Percentiles rank a stretch among this genome's conserved stretches.
These are phyloP conservation scores for Globisporangium viniferum DNA, from an alignment of 352 stramenopile genomes.

Conservation along the genomic window DNA sequence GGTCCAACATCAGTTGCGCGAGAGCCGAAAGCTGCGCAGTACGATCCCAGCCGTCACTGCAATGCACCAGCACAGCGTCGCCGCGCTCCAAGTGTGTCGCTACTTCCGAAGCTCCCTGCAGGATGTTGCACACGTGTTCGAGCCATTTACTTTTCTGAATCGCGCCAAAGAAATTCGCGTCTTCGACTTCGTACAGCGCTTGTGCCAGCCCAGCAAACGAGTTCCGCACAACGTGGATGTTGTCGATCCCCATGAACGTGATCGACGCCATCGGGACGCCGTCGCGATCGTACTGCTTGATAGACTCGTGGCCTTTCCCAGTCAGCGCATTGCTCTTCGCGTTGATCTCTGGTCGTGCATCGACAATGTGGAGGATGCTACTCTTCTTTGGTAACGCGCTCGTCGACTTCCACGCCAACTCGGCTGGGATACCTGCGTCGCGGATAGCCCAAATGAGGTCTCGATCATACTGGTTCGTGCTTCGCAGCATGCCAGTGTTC, in stretches of 20 bases:
- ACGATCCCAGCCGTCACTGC: conserved; percentile 84
- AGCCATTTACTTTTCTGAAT: conserved; percentile 84
- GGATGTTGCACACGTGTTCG: conserved; percentile 76
- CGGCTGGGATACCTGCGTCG: conserved; percentile 62
- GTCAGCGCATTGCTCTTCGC: conserved; percentile 87
- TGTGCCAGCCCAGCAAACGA: conserved; percentile 68
- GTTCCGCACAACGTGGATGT: conserved; percentile 82
- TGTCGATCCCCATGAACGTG: conserved; percentile 88
- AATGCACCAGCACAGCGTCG: conserved; percentile 78
- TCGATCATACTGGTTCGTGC: conserved; percentile 89
- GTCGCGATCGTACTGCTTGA: conserved; percentile 84
- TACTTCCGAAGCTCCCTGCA: conserved; percentile 73
- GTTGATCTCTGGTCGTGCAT: conserved; percentile 89
- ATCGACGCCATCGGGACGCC: conserved; percentile 66
- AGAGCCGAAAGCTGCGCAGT: conserved; percentile 74
- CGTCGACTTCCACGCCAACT: conserved; percentile 30
- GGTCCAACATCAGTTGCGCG: conserved; percentile 83
- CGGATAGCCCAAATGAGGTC: conserved; percentile 86
- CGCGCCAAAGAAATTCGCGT: conserved; percentile 83
- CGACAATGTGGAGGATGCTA: conserved; percentile 83
- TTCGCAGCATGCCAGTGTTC: conserved; percentile 93
- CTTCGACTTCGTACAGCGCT: conserved; percentile 80
- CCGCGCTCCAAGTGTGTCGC: conserved; percentile 71
- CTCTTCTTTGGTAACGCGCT: conserved; percentile 56
- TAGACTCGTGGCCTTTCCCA: conserved; percentile 89